Evolutionary conservation across 2,329 filamentous ascomycete species (phyloP).

Genomic region (Epicoccum nigrum): DNA sequence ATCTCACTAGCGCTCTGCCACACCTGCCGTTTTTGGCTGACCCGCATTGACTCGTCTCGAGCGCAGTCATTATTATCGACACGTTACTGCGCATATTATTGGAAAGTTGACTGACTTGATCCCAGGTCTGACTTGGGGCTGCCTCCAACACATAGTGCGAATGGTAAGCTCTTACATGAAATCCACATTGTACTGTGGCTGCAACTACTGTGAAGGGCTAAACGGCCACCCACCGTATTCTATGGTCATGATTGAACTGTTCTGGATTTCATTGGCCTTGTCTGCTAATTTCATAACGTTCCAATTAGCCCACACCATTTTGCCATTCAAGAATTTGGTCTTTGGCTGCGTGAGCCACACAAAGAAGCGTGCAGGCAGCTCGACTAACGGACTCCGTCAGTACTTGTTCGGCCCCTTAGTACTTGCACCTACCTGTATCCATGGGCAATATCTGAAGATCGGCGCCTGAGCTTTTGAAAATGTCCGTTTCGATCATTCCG

Average conservation of each 20-base stretch:
- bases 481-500: conserved; percentile 43
- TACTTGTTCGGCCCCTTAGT: background rate
- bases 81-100: no score
- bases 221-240: conserved; percentile 20
- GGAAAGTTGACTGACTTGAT: no score
- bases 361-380: conserved; percentile 4
- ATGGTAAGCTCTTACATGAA: no score
- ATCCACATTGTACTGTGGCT: no score
- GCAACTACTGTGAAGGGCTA: no score
- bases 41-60: no score
- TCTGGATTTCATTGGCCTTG: conserved; percentile 24
- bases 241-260: conserved; percentile 20
- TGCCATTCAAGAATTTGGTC: conserved; percentile 27
- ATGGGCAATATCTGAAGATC: conserved; percentile 18
- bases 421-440: conserved; percentile 23
- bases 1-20: no score
- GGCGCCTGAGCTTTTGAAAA: conserved; percentile 24
- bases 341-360: conserved; percentile 8
- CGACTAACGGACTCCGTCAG: background rate
- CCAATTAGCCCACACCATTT: conserved; percentile 31
- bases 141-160: no score
- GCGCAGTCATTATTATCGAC: no score
- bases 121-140: no score
- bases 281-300: conserved; percentile 30
- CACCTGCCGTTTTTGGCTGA: no score